These are phyloP conservation scores for Pisolithus tinctorius DNA, from an alignment of 768 basidiomycete genomes.

Conservation along the genomic window DNA sequence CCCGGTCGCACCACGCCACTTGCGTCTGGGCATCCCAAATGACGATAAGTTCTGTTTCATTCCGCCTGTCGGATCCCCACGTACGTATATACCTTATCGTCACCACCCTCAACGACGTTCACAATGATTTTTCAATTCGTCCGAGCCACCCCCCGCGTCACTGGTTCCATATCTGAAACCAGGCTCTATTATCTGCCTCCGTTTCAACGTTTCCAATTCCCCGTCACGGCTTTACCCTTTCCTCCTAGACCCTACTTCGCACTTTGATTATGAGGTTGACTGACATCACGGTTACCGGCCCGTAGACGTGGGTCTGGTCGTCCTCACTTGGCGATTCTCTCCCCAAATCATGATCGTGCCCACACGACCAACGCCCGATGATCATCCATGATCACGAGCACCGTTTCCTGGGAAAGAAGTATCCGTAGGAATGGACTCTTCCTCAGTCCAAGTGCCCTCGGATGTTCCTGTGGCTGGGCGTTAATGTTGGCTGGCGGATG, in stretches of 20 bases:
- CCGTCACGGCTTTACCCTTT: neutral
- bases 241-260: neutral
- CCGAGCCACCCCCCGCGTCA: neutral
- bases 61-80: neutral
- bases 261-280: too few species aligned
- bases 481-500: too few species aligned
- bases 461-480: too few species aligned
- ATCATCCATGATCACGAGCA: neutral
- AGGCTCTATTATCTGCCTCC: neutral
- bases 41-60: neutral
- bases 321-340: neutral
- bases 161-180: neutral
- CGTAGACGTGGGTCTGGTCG: neutral
- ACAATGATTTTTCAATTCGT: neutral
- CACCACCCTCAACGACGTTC: neutral
- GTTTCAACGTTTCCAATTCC: neutral
- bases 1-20: constrained; percentile 18
- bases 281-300: neutral
- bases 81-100: neutral
- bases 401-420: neutral
- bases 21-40: neutral
- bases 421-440: neutral
- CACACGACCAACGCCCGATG: neutral
- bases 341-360: neutral
- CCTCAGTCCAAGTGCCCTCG: too few species aligned